Conservation (phyloP, 2,329 filamentous ascomycete species). For the Botrytis tulipae region DNA sequence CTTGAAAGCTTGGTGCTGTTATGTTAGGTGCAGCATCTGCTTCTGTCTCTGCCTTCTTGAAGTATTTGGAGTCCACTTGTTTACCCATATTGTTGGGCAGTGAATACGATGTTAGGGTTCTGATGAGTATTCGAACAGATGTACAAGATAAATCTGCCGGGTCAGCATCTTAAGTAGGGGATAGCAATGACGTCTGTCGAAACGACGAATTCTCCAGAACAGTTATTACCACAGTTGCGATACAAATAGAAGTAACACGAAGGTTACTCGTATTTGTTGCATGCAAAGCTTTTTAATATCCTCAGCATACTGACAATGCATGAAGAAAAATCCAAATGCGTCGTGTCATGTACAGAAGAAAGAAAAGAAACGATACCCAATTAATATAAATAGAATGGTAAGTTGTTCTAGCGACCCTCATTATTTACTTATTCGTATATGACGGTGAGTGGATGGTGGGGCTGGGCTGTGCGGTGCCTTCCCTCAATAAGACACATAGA, state of each 20-base stretch:
- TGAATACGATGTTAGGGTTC: background rate
- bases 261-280: background rate
- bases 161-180: background rate
- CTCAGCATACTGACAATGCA: background rate
- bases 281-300: background rate
- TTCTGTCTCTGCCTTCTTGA: background rate
- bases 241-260: background rate
- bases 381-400: slow-evolving; percentile 2
- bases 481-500: slow-evolving; percentile 2
- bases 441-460: slow-evolving; percentile 28
- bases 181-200: slow-evolving; percentile 2
- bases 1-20: slow-evolving; percentile 30
- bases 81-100: background rate
- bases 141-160: background rate
- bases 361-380: slow-evolving; percentile 20
- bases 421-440: background rate
- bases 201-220: background rate
- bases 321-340: slow-evolving; percentile 2
- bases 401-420: slow-evolving; percentile 22
- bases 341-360: slow-evolving; percentile 6
- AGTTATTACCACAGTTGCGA: background rate
- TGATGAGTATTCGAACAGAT: background rate
- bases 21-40: background rate
- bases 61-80: slow-evolving; percentile 1
- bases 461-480: slow-evolving; percentile 28